Conservation (phyloP, 305 asterid species). For the Rubia tinctorum region DNA sequence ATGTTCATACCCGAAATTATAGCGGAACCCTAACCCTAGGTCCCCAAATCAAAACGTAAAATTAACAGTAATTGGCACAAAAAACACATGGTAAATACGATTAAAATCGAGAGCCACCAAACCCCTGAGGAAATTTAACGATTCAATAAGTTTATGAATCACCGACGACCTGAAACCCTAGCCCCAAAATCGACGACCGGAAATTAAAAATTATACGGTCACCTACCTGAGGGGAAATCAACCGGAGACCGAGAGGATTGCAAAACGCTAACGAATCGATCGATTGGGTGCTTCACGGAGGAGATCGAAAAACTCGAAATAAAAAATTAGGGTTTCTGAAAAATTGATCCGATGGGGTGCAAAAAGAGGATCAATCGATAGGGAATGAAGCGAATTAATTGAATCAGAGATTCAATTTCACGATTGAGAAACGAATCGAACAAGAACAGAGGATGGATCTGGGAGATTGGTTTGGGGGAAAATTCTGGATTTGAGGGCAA, state of each 20-base stretch:
- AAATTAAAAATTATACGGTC: constrained; percentile 11
- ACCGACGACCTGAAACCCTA: constrained; percentile 40
- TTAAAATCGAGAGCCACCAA: constrained; percentile 23
- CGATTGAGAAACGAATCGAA: constrained; percentile 14
- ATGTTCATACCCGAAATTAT: not conserved
- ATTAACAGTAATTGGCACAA: constrained; percentile 4
- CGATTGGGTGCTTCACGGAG: constrained; percentile 15
- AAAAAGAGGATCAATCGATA: constrained; percentile 32
- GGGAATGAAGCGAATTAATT: constrained; percentile 23
- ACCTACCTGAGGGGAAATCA: constrained; percentile 22
- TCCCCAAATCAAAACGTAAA: constrained; percentile 10
- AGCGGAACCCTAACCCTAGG: constrained; percentile 46
- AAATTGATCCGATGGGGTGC: not conserved
- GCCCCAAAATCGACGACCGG: constrained; percentile 25
- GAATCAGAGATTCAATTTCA: constrained; percentile 22
- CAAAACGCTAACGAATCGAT: constrained; percentile 6
- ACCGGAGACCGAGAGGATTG: not conserved
- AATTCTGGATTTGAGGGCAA: constrained; percentile 31
- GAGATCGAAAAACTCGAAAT: constrained; percentile 34
- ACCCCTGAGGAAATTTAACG: constrained; percentile 32
- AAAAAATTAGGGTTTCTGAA: constrained; percentile 32
- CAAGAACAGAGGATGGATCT: constrained; percentile 12
- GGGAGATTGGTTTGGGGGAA: constrained; percentile 23
- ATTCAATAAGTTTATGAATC: constrained; percentile 18
- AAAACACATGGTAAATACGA: constrained; percentile 6